These are phyloP conservation scores for Solanum infundibuliforme DNA, from an alignment of 257 asterid genomes.

Conservation along the genomic window DNA sequence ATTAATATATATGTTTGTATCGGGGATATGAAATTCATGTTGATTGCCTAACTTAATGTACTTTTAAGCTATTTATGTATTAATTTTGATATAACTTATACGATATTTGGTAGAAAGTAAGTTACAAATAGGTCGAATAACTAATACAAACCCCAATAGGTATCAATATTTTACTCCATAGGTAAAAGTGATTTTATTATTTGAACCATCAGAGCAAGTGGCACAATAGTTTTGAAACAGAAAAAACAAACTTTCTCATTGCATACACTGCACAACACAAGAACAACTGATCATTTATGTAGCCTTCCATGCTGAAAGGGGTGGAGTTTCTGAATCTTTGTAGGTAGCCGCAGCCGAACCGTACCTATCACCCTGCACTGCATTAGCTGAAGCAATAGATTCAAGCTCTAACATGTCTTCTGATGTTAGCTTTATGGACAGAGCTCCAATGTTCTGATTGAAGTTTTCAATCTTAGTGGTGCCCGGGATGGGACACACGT, in stretches of 20 bases:
- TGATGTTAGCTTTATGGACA: slow-evolving; percentile 17
- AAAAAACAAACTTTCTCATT: not conserved
- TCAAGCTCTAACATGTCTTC: slow-evolving; percentile 31
- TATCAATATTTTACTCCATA: not conserved
- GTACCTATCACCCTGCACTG: slow-evolving; percentile 32
- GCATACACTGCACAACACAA: not conserved
- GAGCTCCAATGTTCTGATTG: slow-evolving; percentile 24
- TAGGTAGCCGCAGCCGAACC: not conserved
- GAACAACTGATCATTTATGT: not conserved
- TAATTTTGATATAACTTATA: too few species aligned
- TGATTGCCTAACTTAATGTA: too few species aligned
- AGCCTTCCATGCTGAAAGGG: slow-evolving; percentile 18
- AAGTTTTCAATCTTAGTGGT: slow-evolving; percentile 32
- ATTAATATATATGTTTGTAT: too few species aligned
- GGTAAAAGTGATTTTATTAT: not conserved
- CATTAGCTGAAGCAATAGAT: slow-evolving; percentile 20
- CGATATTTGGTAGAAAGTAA: too few species aligned
- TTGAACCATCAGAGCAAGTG: not conserved
- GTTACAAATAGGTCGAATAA: too few species aligned
- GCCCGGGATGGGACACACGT: slow-evolving; percentile 41
- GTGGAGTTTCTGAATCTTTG: slow-evolving; percentile 20
- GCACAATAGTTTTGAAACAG: not conserved
- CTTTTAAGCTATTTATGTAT: too few species aligned
- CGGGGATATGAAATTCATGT: too few species aligned
- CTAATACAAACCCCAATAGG: too few species aligned